Evolutionary conservation across 768 basidiomycete genomes (phyloP), one percentile per base, ranked within the genome.

Genomic region (Pulveroboletus sp.): DNA sequence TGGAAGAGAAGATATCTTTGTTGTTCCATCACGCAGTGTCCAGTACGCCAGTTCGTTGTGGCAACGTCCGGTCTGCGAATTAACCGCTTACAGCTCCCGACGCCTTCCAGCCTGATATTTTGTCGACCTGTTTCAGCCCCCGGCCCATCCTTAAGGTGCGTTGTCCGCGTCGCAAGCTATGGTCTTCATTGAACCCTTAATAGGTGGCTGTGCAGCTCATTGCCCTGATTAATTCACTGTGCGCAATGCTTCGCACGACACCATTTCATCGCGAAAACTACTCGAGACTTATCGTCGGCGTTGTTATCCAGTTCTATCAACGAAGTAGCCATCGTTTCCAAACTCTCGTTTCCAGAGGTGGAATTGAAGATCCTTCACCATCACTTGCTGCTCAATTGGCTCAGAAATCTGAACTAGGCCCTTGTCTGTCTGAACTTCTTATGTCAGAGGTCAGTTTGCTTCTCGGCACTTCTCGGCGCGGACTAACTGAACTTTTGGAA

Each of bases 201-300:
- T 54, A 94, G 90, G 89, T 88, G 18, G 83, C 81, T 61, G 89
- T 85, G 5, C 83, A 91, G 56, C 73, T 96, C 21, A 86, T 93
- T 76, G 86, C 90, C 1, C 71, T 98, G 39, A 86, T 95, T 61
- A 94, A 94, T 59, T 94, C 90, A 1, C 73, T 98, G 6, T 95
- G 93, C 59, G 77, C 82, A 8, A 95, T 97, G 92, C 80, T 96
- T 17, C 79, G 83, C 49, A 85, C 83, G 6, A 93, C 90, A 15
- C 93, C 94, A 0, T 98, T 98, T 71, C 95, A 97, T 62, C 79
- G 86, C 53, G 95, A 98, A 68, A 93, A 86, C 63, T 96, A 97
- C 65, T 85, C 91, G 15, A 81, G 92, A n/a, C 74, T 98, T 28
- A 94, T 98, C 50, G 79, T 98, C 30, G 85, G 88, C 14, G 87